Conservation (phyloP, 139 green algal species). For the Chlorella sp. region DNA sequence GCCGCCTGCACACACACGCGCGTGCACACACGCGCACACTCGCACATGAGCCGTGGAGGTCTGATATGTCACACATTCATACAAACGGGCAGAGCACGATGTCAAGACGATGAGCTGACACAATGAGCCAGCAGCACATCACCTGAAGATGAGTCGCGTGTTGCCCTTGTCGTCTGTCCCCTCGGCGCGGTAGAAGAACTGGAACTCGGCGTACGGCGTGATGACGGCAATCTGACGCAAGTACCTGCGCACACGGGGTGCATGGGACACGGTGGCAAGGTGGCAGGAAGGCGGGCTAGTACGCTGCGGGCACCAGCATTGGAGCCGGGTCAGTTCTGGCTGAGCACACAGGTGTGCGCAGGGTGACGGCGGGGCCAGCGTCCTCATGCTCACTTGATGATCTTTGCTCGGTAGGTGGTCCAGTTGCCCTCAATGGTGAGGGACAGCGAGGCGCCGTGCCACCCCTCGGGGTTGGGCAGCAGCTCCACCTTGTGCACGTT, state of each 20-base stretch:
- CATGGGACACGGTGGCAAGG: too few species aligned
- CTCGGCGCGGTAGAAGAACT: constrained; percentile 55
- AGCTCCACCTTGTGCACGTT: constrained; percentile 75
- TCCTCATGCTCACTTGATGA: constrained; percentile 21
- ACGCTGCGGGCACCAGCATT: too few species aligned
- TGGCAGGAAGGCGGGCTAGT: too few species aligned
- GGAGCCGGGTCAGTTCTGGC: too few species aligned
- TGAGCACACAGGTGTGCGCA: too few species aligned
- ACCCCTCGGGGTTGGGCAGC: constrained; percentile 64
- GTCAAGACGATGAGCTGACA: too few species aligned
- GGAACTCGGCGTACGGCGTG: constrained; percentile 91
- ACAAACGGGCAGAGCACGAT: too few species aligned
- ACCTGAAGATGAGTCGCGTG: constrained; percentile 67
- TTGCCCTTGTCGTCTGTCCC: constrained; percentile 46
- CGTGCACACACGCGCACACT: neutral
- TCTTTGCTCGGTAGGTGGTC: constrained; percentile 70
- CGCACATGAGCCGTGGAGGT: neutral
- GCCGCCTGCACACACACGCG: constrained; percentile 31
- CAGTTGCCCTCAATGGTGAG: constrained; percentile 92
- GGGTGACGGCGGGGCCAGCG: too few species aligned
- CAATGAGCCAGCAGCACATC: too few species aligned
- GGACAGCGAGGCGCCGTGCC: constrained; percentile 76
- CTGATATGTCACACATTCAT: too few species aligned
- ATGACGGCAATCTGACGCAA: constrained; percentile 95
- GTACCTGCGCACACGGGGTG: constrained; percentile 60